phyloP scores from a whole-genome alignment of 305 asterid species.

The Stenogyne calaminthoides region DNA sequence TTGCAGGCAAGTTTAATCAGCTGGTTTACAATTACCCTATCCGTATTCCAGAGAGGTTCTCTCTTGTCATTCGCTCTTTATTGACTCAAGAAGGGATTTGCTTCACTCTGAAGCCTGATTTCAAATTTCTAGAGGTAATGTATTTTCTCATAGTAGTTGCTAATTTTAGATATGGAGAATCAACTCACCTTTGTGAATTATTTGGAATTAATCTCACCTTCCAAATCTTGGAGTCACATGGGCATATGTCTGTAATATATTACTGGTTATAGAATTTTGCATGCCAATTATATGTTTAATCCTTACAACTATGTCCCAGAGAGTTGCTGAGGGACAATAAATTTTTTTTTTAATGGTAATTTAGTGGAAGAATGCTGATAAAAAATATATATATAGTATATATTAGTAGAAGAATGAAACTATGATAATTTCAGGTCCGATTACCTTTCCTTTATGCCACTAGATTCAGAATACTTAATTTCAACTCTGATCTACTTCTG shows the following conservation, averaged over 20 bases:
- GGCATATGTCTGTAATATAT: constrained; percentile 4
- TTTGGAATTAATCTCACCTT: not conserved
- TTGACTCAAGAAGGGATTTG: constrained; percentile 99
- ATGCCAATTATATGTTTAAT: not conserved
- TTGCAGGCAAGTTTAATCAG: constrained; percentile 92
- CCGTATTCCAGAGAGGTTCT: constrained; percentile 97
- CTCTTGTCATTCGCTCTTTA: constrained; percentile 94
- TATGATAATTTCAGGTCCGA: not conserved
- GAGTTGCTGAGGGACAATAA: not conserved
- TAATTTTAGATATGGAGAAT: constrained; percentile 1
- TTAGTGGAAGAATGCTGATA: not conserved
- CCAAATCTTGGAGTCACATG: not conserved
- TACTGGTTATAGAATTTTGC: not conserved
- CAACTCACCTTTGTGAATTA: not conserved
- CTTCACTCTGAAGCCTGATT: constrained; percentile 85
- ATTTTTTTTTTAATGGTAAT: not conserved
- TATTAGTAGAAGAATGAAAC: not conserved
- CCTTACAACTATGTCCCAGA: not conserved
- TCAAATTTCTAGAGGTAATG: constrained; percentile 96
- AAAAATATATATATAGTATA: too few species aligned
- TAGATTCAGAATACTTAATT: too few species aligned
- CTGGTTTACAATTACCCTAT: constrained; percentile 95
- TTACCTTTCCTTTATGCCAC: not conserved
- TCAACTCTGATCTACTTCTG: too few species aligned
- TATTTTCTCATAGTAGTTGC: constrained; percentile 17